phyloP scores from a whole-genome alignment of 306 rosid genomes.

The Cercis canadensis region DNA sequence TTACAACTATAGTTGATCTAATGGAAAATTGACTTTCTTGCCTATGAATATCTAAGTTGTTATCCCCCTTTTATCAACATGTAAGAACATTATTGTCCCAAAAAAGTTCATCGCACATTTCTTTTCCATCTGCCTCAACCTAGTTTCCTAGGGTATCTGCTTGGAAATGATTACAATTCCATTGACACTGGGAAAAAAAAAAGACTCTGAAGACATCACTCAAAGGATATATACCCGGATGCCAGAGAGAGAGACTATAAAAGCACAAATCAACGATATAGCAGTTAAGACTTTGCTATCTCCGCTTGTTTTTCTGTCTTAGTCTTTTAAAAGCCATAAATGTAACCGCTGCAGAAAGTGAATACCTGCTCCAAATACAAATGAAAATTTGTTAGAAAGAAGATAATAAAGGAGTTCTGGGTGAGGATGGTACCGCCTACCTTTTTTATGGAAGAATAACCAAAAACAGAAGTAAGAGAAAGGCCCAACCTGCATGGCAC shows the following conservation, averaged over 20 bases:
- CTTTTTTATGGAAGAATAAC: not conserved
- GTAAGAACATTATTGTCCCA: too few relatives aligned
- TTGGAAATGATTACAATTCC: conserved; percentile 29
- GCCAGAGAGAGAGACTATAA: conserved; percentile 2
- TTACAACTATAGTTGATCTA: too few relatives aligned
- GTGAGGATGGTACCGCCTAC: not conserved
- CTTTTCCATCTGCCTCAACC: too few relatives aligned
- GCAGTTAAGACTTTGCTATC: conserved; percentile 44
- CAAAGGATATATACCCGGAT: conserved; percentile 3
- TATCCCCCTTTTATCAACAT: too few relatives aligned
- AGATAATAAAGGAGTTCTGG: not conserved
- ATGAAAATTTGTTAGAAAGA: conserved; percentile 18
- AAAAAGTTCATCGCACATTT: too few relatives aligned
- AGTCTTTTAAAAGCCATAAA: conserved; percentile 88
- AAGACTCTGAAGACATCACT: conserved; percentile 23
- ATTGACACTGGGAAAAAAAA: conserved; percentile 14
- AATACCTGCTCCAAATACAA: conserved; percentile 68
- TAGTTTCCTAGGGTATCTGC: not conserved
- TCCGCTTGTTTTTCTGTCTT: conserved; percentile 55
- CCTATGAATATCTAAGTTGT: too few relatives aligned
- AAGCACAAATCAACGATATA: conserved; percentile 14
- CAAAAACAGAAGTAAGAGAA: not conserved
- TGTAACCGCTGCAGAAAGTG: conserved; percentile 91
- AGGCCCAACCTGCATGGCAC: not conserved
- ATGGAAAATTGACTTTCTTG: too few relatives aligned